Evolutionary conservation across 2,329 filamentous ascomycete genomes (phyloP).

Genomic region (Metarhizium brunneum): DNA sequence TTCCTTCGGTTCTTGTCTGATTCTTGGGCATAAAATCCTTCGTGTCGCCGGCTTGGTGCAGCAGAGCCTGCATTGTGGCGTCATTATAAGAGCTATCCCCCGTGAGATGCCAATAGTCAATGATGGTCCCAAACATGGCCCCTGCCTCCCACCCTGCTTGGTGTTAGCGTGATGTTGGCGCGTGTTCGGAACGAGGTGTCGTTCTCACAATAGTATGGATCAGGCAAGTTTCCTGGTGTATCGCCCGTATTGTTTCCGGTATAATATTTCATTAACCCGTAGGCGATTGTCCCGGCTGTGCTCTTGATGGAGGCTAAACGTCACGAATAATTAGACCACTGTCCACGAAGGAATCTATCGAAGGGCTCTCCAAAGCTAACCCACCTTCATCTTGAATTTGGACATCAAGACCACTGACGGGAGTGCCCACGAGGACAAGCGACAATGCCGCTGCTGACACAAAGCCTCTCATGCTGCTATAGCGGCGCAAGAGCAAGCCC

Average conservation of each 20-base stretch:
- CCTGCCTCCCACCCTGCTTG: conserved; percentile 58
- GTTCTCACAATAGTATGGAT: conserved; percentile 52
- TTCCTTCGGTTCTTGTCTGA: conserved; percentile 52
- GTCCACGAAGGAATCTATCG: not conserved
- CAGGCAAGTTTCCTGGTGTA: conserved; percentile 46
- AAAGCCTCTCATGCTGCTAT: conserved; percentile 2
- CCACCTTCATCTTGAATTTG: conserved; percentile 23
- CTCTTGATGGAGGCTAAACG: conserved; percentile 38
- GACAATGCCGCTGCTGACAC: conserved; percentile 5
- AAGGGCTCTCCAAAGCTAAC: not conserved
- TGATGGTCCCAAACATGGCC: conserved; percentile 59
- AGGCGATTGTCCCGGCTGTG: conserved; percentile 37
- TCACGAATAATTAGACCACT: not conserved
- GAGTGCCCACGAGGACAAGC: conserved; percentile 7
- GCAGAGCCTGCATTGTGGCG: conserved; percentile 46
- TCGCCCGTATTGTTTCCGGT: conserved; percentile 51
- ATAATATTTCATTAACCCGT: conserved; percentile 39
- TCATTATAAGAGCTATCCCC: conserved; percentile 57
- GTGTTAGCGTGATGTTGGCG: not conserved
- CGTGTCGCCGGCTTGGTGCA: conserved; percentile 51
- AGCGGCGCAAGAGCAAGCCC: not conserved
- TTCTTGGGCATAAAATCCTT: conserved; percentile 58
- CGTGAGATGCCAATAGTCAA: conserved; percentile 66
- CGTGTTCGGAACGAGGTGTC: conserved; percentile 21
- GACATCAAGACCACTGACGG: conserved; percentile 19